Evolutionary conservation across 768 basidiomycete genomes (phyloP).

Genomic region (Omphalotus guepiniiformis): DNA sequence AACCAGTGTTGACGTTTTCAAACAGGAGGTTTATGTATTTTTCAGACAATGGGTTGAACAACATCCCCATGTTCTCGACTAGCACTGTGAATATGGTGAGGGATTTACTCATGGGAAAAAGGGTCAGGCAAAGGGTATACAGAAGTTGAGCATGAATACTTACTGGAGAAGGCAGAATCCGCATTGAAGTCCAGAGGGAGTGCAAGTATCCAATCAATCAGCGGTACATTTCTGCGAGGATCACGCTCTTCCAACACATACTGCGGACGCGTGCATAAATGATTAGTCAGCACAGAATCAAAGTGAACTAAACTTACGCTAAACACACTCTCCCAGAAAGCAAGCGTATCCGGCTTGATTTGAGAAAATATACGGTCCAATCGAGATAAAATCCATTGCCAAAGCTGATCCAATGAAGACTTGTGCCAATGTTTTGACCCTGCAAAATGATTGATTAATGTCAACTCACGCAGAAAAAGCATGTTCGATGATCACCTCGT

Average conservation of each 20-base stretch:
- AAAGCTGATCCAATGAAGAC: slow-evolving; percentile 47
- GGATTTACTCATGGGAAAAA: slow-evolving; percentile 65
- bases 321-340: slow-evolving; percentile 70
- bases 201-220: slow-evolving; percentile 74
- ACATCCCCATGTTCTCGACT: slow-evolving; percentile 59
- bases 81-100: slow-evolving; percentile 63
- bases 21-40: slow-evolving; percentile 69
- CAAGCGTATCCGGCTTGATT: slow-evolving; percentile 82
- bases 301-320: slow-evolving; percentile 33
- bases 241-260: slow-evolving; percentile 63
- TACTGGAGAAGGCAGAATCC: slow-evolving; percentile 86
- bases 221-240: slow-evolving; percentile 67
- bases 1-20: slow-evolving; percentile 73
- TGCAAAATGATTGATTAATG: slow-evolving; percentile 18
- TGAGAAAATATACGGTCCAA: slow-evolving; percentile 63
- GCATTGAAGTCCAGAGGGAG: slow-evolving; percentile 79
- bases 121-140: slow-evolving; percentile 8
- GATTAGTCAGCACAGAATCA: not conserved
- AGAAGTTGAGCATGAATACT: slow-evolving; percentile 19
- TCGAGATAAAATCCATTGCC: slow-evolving; percentile 66
- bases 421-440: slow-evolving; percentile 85
- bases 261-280: slow-evolving; percentile 23
- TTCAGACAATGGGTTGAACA: slow-evolving; percentile 64
- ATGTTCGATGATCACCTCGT: not conserved
- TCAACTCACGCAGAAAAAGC: not conserved